Conservation (phyloP, 352 stramenopile genomes). For the Globisporangium camurandrum region DNA sequence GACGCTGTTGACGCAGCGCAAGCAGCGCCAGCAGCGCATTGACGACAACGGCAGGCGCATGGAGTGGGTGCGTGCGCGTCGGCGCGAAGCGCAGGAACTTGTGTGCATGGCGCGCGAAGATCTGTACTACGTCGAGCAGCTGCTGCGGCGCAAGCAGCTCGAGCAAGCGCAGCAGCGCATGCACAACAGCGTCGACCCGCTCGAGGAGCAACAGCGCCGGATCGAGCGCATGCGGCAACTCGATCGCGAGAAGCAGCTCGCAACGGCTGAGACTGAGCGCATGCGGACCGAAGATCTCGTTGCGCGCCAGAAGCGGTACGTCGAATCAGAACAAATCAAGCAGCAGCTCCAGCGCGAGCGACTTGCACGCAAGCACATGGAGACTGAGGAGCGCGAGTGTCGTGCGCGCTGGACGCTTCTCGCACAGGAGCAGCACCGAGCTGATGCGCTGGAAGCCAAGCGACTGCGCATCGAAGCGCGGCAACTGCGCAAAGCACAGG, state of each 20-base stretch:
- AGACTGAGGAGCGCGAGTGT: slow-evolving; percentile 30
- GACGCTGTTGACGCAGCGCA: slow-evolving; percentile 7
- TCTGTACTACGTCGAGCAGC: slow-evolving; percentile 41
- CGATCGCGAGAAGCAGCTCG: slow-evolving; percentile 28
- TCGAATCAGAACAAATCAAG: slow-evolving; percentile 24
- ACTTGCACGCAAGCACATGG: slow-evolving; percentile 33
- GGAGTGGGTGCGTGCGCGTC: slow-evolving; percentile 18
- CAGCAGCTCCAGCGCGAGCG: slow-evolving; percentile 27
- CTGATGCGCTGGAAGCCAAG: slow-evolving; percentile 25
- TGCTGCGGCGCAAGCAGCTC: slow-evolving; percentile 30
- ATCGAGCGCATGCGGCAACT: slow-evolving; percentile 38
- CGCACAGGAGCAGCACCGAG: slow-evolving; percentile 14
- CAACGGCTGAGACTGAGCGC: slow-evolving; percentile 17
- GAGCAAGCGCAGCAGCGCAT: slow-evolving; percentile 15
- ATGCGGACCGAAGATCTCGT: slow-evolving; percentile 52
- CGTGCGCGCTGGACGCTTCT: slow-evolving; percentile 25
- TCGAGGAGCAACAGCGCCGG: slow-evolving; percentile 34
- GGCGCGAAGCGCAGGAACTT: slow-evolving; percentile 23
- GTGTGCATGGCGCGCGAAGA: slow-evolving; percentile 46
- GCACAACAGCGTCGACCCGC: slow-evolving; percentile 14
- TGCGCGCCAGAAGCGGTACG: slow-evolving; percentile 30
- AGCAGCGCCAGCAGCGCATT: slow-evolving; percentile 11
- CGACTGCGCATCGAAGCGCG: slow-evolving; percentile 25
- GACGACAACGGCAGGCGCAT: slow-evolving; percentile 21
- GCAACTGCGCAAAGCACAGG: slow-evolving; percentile 20